Percentiles rank a stretch among this genome's conserved stretches.
Conservation (phyloP, 768 basidiomycete species). For the Omphalotus guepiniiformis region DNA sequence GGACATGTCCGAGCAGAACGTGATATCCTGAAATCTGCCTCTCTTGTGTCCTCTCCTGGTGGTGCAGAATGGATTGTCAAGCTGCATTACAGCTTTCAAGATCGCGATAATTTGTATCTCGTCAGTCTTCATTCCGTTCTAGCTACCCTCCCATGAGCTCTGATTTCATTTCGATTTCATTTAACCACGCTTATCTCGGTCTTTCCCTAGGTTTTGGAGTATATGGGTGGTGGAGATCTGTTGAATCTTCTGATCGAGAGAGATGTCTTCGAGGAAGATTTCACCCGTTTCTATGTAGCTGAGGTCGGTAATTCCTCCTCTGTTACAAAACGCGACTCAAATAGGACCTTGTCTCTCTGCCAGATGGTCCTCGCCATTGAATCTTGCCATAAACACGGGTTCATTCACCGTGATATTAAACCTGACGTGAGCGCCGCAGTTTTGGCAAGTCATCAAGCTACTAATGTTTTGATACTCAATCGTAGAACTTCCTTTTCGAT, state of each 20-base stretch:
- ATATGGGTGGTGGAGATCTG: constrained; percentile 95
- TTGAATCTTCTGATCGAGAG: constrained; percentile 92
- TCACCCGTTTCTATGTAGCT: constrained; percentile 90
- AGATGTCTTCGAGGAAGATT: constrained; percentile 87
- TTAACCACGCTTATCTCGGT: constrained; percentile 15
- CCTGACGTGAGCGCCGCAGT: constrained; percentile 66
- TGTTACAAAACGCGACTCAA: constrained; percentile 15
- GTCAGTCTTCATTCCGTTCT: constrained; percentile 41
- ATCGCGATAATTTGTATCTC: constrained; percentile 92
- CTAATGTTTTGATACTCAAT: constrained; percentile 14
- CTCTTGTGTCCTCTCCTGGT: constrained; percentile 67
- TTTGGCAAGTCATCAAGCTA: constrained; percentile 15
- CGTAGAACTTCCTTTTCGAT: constrained; percentile 92
- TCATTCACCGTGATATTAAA: constrained; percentile 98
- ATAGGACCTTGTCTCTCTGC: constrained; percentile 12
- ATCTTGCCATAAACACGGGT: constrained; percentile 90
- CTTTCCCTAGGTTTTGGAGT: constrained; percentile 72
- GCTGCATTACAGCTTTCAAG: constrained; percentile 91
- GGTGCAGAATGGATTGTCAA: constrained; percentile 92
- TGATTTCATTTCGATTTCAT: constrained; percentile 61
- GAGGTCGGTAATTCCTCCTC: constrained; percentile 52
- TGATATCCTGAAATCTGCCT: constrained; percentile 89
- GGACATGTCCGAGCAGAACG: constrained; percentile 96
- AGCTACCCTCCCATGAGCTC: constrained; percentile 26
- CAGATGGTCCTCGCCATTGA: constrained; percentile 95